Evolutionary conservation across 805 yeast genomes (phyloP).

Genomic region (Candida montana): DNA sequence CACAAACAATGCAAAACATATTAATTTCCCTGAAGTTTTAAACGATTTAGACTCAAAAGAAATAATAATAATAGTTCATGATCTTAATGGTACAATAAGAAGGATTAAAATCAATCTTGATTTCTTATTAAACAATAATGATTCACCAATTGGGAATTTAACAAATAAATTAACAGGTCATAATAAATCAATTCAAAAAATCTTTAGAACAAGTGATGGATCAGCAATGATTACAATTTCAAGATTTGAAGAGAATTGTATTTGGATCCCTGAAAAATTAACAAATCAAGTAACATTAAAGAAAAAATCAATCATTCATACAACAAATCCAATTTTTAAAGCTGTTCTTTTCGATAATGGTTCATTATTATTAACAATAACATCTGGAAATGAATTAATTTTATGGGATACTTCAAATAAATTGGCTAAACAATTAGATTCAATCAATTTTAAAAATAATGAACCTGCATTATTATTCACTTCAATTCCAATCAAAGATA

Average conservation of each 20-base stretch:
- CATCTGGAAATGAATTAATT: slow-evolving; percentile 40
- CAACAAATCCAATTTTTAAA: slow-evolving; percentile 40
- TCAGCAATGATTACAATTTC: slow-evolving; percentile 52
- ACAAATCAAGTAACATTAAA: slow-evolving; percentile 30
- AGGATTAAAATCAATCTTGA: slow-evolving; percentile 27
- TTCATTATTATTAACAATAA: slow-evolving; percentile 37
- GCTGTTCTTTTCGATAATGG: slow-evolving; percentile 49
- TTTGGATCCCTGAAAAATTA: slow-evolving; percentile 48
- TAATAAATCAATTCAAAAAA: slow-evolving; percentile 64
- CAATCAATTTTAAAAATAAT: slow-evolving; percentile 10
- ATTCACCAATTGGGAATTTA: slow-evolving; percentile 24
- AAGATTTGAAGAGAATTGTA: slow-evolving; percentile 54
- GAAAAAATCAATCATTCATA: slow-evolving; percentile 36
- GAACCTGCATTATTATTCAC: slow-evolving; percentile 27
- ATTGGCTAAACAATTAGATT: slow-evolving; percentile 17
- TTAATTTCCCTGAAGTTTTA: slow-evolving; percentile 32
- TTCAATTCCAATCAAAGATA: slow-evolving; percentile 30
- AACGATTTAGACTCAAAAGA: slow-evolving; percentile 20
- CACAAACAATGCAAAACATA: slow-evolving; percentile 27
- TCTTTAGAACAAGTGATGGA: slow-evolving; percentile 66
- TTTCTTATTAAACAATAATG: slow-evolving; percentile 17
- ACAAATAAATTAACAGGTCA: slow-evolving; percentile 77
- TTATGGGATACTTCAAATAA: slow-evolving; percentile 54
- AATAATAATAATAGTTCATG: slow-evolving; percentile 42
- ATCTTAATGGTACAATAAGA: slow-evolving; percentile 33